phyloP scores from a whole-genome alignment of 2,329 filamentous ascomycete genomes.

The Monilinia polystroma region DNA sequence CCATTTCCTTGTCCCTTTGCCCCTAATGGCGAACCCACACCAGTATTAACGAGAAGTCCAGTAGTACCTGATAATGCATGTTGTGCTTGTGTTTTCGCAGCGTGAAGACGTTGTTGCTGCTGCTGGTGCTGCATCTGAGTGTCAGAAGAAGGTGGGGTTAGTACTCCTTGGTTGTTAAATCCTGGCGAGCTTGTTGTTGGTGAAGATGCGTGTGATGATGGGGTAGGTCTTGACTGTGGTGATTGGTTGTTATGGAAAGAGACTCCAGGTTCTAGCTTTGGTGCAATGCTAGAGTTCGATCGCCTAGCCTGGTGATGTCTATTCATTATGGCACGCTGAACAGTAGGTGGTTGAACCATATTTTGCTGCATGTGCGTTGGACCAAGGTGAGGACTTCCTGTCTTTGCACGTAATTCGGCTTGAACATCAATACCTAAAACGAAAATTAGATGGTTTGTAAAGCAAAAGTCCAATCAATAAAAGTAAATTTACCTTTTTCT shows the following conservation, averaged over 20 bases:
- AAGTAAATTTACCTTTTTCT: slow-evolving; percentile 71
- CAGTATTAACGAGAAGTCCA: slow-evolving; percentile 33
- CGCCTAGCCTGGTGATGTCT: slow-evolving; percentile 69
- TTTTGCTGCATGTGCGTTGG: slow-evolving; percentile 67
- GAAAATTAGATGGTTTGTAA: slow-evolving; percentile 24
- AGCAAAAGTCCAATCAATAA: neutral
- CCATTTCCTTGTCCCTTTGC: slow-evolving; percentile 38
- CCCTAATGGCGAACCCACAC: slow-evolving; percentile 33
- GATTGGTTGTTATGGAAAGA: slow-evolving; percentile 44
- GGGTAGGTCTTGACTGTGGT: slow-evolving; percentile 76
- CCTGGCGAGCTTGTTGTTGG: slow-evolving; percentile 63
- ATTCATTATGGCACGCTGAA: slow-evolving; percentile 79
- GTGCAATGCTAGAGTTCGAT: slow-evolving; percentile 71
- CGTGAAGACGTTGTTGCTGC: slow-evolving; percentile 42
- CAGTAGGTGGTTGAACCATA: slow-evolving; percentile 70
- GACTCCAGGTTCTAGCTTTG: slow-evolving; percentile 63
- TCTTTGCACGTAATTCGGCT: slow-evolving; percentile 90
- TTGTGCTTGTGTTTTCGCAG: slow-evolving; percentile 32
- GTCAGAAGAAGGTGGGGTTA: slow-evolving; percentile 60
- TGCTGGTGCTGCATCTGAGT: slow-evolving; percentile 53
- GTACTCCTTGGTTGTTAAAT: slow-evolving; percentile 55
- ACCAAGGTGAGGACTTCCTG: slow-evolving; percentile 77
- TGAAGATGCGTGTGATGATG: slow-evolving; percentile 75
- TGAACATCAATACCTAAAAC: slow-evolving; percentile 87
- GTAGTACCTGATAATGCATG: slow-evolving; percentile 35